These are phyloP conservation scores for Penicillium paneum DNA, from an alignment of 2,329 filamentous ascomycete species.

Conservation along the genomic window DNA sequence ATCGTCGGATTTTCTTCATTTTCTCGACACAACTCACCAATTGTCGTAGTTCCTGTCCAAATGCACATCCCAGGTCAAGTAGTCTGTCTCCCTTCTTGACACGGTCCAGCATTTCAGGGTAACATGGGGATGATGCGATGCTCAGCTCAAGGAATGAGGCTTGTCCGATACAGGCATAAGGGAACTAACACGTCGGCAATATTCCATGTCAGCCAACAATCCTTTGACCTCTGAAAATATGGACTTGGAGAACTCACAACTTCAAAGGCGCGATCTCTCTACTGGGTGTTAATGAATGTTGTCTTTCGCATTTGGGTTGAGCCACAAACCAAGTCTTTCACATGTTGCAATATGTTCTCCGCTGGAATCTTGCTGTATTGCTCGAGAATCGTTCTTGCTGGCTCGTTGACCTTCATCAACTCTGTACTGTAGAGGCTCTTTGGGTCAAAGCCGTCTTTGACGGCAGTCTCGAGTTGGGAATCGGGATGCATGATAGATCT, in stretches of 20 bases:
- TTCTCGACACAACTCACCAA: not conserved
- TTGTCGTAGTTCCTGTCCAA: constrained; percentile 13
- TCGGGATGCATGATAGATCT: not conserved
- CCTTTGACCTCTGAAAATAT: not conserved
- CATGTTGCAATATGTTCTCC: not conserved
- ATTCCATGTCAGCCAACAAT: not conserved
- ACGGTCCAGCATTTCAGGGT: constrained; percentile 10
- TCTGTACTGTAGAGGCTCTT: not conserved
- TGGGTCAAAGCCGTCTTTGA: constrained; percentile 1
- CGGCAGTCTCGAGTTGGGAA: not conserved
- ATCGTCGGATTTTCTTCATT: not conserved
- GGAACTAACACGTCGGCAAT: not conserved
- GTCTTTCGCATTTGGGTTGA: not conserved
- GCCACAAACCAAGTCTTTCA: not conserved
- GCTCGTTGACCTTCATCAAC: not conserved
- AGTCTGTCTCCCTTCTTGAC: constrained; percentile 12
- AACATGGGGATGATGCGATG: constrained; percentile 3
- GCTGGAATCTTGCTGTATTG: not conserved
- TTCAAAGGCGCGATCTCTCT: not conserved
- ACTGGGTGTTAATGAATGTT: not conserved
- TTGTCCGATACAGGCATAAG: not conserved
- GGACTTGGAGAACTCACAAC: not conserved
- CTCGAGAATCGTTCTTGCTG: not conserved
- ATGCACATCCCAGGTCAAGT: constrained; percentile 17
- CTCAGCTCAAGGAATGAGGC: not conserved